phyloP scores from a whole-genome alignment of 768 basidiomycete species.

The Auricularia heimuer region DNA sequence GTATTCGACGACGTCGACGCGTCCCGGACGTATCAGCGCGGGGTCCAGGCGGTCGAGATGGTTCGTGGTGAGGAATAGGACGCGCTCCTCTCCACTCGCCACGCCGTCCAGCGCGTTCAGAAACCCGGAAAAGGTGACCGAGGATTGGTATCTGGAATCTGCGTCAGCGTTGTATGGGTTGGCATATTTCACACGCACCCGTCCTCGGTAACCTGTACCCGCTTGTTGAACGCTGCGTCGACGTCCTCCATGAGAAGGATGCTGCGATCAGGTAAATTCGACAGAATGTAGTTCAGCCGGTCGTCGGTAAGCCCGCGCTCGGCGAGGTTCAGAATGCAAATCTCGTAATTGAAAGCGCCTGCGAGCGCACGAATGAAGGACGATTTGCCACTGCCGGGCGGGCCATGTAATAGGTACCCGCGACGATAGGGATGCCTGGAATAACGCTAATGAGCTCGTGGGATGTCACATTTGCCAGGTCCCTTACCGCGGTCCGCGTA shows the following conservation, averaged over 20 bases:
- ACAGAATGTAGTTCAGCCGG: conserved; percentile 86
- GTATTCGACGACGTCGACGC: conserved; percentile 72
- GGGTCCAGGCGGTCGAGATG: conserved; percentile 83
- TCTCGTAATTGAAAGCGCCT: conserved; percentile 86
- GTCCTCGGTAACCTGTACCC: conserved; percentile 83
- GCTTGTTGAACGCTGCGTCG: conserved; percentile 92
- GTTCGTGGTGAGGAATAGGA: conserved; percentile 99
- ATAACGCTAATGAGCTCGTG: conserved; percentile 2
- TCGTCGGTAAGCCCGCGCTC: conserved; percentile 95
- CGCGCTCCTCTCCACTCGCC: conserved; percentile 91
- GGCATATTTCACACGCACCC: conserved; percentile 45
- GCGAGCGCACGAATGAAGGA: conserved; percentile 98
- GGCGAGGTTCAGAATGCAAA: conserved; percentile 90
- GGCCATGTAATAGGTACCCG: conserved; percentile 90
- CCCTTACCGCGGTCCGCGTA: conserved; percentile 86
- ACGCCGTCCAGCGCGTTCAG: conserved; percentile 96
- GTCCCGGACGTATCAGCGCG: conserved; percentile 89
- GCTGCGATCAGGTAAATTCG: conserved; percentile 86
- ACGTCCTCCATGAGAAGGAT: conserved; percentile 96
- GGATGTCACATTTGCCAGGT: neutral
- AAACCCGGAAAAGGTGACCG: conserved; percentile 95
- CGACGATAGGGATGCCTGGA: conserved; percentile 93
- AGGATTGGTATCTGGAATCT: conserved; percentile 59
- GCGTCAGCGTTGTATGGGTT: no score
- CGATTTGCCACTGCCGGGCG: conserved; percentile 96